Evolutionary conservation across 2,329 filamentous ascomycete genomes (phyloP).

Genomic region (Pseudocercospora eumusae): DNA sequence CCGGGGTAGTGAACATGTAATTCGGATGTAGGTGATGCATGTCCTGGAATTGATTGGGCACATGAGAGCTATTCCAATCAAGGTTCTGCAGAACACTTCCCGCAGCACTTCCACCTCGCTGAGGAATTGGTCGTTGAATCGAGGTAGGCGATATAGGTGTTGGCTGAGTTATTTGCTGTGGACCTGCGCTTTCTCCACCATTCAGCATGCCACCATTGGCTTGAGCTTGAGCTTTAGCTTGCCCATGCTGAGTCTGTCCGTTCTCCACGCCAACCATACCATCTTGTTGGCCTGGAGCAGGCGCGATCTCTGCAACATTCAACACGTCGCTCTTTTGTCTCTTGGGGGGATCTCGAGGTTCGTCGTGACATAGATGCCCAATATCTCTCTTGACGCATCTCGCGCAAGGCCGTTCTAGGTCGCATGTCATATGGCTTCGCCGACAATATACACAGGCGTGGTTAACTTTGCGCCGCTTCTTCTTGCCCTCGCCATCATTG

Average conservation of each 20-base stretch:
- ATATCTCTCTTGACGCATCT: slow-evolving; percentile 98
- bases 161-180: slow-evolving; percentile 70
- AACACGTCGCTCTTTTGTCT: slow-evolving; percentile 64
- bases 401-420: slow-evolving; percentile 84
- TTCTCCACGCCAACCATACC: slow-evolving; percentile 30
- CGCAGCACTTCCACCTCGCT: slow-evolving; percentile 44
- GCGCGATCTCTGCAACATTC: slow-evolving; percentile 41
- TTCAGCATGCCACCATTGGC: slow-evolving; percentile 14
- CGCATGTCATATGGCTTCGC: slow-evolving; percentile 59
- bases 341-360: slow-evolving; percentile 85
- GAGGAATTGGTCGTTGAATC: slow-evolving; percentile 53
- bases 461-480: slow-evolving; percentile 58
- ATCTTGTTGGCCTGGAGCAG: slow-evolving; percentile 30
- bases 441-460: slow-evolving; percentile 57
- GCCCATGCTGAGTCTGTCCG: slow-evolving; percentile 21
- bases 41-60: slow-evolving; percentile 84
- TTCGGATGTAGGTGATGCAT: slow-evolving; percentile 92
- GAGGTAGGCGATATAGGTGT: slow-evolving; percentile 64
- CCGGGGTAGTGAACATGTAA: slow-evolving; percentile 92
- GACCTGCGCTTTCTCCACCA: slow-evolving; percentile 20
- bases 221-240: slow-evolving; percentile 19
- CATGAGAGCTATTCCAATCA: slow-evolving; percentile 73
- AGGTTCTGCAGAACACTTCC: slow-evolving; percentile 40
- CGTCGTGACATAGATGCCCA: slow-evolving; percentile 96
- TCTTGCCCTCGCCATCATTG: slow-evolving; percentile 37